phyloP scores from a whole-genome alignment of 2,329 filamentous ascomycete genomes.

The Talaromyces verruculosus region DNA sequence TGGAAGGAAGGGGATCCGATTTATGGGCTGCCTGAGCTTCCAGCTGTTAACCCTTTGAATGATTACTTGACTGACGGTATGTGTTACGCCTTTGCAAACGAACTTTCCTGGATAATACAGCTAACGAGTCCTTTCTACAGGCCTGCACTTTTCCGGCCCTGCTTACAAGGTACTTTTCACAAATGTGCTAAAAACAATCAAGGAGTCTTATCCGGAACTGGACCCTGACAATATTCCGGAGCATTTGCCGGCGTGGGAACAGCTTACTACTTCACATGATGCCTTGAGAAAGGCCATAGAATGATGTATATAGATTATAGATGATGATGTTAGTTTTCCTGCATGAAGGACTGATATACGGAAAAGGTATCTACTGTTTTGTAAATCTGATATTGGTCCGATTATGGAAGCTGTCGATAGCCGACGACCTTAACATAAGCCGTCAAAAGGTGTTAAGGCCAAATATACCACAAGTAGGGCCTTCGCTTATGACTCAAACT shows the following conservation, averaged over 20 bases:
- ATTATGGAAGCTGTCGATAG: not conserved
- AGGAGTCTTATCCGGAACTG: slow-evolving; percentile 3
- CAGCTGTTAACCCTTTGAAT: slow-evolving; percentile 8
- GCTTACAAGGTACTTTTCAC: slow-evolving; percentile 9
- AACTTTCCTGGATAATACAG: not conserved
- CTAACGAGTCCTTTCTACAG: not conserved
- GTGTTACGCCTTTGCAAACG: not conserved
- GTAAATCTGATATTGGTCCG: not conserved
- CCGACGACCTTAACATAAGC: not conserved
- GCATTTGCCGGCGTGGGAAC: slow-evolving; percentile 14
- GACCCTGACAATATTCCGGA: slow-evolving; percentile 10
- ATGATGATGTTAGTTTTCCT: not conserved
- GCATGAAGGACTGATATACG: not conserved
- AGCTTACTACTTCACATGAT: slow-evolving; percentile 2
- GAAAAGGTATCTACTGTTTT: not conserved
- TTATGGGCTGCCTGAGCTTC: slow-evolving; percentile 4
- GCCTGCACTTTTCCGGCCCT: slow-evolving; percentile 3
- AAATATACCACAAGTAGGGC: not conserved
- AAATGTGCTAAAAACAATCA: slow-evolving; percentile 7
- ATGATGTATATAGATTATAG: not conserved
- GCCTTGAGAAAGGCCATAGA: slow-evolving; percentile 3
- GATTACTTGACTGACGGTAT: slow-evolving; percentile 9
- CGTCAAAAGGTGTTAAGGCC: not conserved
- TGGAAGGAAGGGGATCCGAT: slow-evolving; percentile 16
- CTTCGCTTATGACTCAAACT: not conserved